Base-by-base conservation (phyloP, 225 moss, liverwort and hornwort species). In the Marchantia polymorpha region DNA sequence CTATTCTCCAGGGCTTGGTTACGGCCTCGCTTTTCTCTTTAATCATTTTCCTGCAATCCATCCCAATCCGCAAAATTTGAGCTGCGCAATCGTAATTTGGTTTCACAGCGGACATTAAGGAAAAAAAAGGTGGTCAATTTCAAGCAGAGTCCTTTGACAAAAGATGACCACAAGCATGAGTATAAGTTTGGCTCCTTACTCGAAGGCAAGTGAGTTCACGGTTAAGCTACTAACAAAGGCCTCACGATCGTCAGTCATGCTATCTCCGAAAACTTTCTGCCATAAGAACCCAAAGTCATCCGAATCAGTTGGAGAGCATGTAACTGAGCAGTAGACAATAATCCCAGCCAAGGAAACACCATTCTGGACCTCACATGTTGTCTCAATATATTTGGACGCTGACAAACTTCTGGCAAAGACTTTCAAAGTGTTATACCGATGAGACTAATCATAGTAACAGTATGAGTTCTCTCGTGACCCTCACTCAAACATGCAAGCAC, bases 261-360 rank as follows among this genome's bases (percentile, higher is more conserved):
- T 74, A 75, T 92, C 93, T 56, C 93, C 91, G 77, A 99, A 99
- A 49, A 88, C 89, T 78, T 94, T 93, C 97, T 94, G 89, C 64
- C 73, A 81, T 31, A 64, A 46, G 65, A 49, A 65, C 7, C 49
- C 12, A 48, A 22, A 23, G 1, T 27, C 49, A 77, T 66, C 49
- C 0, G n/a, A 1, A 49, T 70, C 15, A 70, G 70, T 22, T 64
- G n/a, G n/a, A 39, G 2, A 39, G 5, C 5, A 39, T 39, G 39
- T 39, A 39, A 39, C 39, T 39, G 39, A 39, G 39, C 5, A 5
- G 39, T 39, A 2, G 39, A 39, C 39, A 39, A 2, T 39, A 39
- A 2, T 39, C 2, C 5, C 39, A 39, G 39, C 39, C 39, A 39
- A 39, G 39, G 39, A 39, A 39, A 39, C 39, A 39, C 39, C 39